These are phyloP conservation scores for Trypanosoma theileri DNA, from an alignment of 208 protist species.

Conservation along the genomic window DNA sequence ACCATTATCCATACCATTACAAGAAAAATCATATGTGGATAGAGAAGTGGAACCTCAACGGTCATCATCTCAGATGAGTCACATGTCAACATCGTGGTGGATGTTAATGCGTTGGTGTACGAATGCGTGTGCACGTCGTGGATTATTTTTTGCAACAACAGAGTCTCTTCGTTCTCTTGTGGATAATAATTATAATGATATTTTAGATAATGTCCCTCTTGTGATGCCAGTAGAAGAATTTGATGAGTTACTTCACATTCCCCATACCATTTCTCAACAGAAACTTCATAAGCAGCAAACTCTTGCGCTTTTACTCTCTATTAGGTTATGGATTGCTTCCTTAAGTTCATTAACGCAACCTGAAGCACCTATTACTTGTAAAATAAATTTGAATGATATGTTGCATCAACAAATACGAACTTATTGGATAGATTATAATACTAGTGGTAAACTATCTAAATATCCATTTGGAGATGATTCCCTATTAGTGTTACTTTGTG, in stretches of 20 bases:
- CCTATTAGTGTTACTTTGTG: constrained; percentile 43
- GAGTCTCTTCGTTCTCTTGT: constrained; percentile 24
- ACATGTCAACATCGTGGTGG: constrained; percentile 10
- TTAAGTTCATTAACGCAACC: neutral
- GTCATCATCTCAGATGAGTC: neutral
- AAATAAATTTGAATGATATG: constrained; percentile 10
- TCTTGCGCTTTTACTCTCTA: constrained; percentile 19
- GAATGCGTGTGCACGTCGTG: constrained; percentile 24
- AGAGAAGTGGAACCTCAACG: neutral
- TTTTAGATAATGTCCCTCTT: constrained; percentile 7
- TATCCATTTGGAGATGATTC: constrained; percentile 55
- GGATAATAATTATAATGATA: constrained; percentile 10
- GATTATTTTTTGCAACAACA: constrained; percentile 34
- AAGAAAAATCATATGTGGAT: neutral
- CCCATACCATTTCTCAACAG: constrained; percentile 1
- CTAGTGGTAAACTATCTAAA: neutral
- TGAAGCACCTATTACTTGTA: neutral
- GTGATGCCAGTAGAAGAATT: constrained; percentile 33
- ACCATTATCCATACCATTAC: too few relatives aligned
- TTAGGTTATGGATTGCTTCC: constrained; percentile 26
- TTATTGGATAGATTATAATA: constrained; percentile 12
- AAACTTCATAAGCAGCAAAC: constrained; percentile 6
- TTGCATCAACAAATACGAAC: constrained; percentile 16
- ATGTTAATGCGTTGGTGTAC: constrained; percentile 59
- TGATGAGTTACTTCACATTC: neutral